Percentiles rank a stretch among this genome's conserved stretches.
These are phyloP conservation scores for Mycena filopes DNA, from an alignment of 768 basidiomycete genomes.

Conservation along the genomic window DNA sequence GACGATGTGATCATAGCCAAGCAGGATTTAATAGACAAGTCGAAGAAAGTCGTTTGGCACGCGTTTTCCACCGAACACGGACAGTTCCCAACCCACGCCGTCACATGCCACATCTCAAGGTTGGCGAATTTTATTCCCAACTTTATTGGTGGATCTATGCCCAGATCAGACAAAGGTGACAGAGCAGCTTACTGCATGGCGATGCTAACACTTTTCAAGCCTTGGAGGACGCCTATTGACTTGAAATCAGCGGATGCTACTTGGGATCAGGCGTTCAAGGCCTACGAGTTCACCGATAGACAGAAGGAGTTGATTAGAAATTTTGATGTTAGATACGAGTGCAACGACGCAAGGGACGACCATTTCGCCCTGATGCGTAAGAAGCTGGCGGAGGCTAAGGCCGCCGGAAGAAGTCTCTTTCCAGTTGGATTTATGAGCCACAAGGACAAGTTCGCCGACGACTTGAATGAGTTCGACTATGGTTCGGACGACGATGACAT, in stretches of 20 bases:
- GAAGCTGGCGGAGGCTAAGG: too few species aligned
- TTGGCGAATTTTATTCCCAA: neutral
- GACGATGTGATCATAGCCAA: neutral
- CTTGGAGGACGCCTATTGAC: neutral
- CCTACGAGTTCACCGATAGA: neutral
- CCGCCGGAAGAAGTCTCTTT: too few species aligned
- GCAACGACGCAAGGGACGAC: conserved; percentile 43
- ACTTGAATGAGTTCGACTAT: too few species aligned
- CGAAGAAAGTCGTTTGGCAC: neutral
- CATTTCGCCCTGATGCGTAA: conserved; percentile 6
- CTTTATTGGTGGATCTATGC: neutral
- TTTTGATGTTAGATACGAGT: conserved; percentile 41
- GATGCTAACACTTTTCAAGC: neutral
- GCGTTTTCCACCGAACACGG: neutral
- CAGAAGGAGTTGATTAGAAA: conserved; percentile 36
- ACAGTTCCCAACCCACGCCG: neutral
- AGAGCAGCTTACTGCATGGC: neutral
- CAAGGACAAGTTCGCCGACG: too few species aligned
- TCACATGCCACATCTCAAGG: neutral
- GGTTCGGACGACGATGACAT: too few species aligned
- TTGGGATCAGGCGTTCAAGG: neutral
- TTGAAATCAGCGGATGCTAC: neutral
- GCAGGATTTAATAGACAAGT: neutral
- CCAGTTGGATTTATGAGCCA: too few species aligned
- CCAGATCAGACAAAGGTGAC: neutral